A percentile compares a stretch with the other conserved stretches of the same genome.
phyloP scores from a whole-genome alignment of 257 asterid genomes.

The Forsythia viridissima region DNA sequence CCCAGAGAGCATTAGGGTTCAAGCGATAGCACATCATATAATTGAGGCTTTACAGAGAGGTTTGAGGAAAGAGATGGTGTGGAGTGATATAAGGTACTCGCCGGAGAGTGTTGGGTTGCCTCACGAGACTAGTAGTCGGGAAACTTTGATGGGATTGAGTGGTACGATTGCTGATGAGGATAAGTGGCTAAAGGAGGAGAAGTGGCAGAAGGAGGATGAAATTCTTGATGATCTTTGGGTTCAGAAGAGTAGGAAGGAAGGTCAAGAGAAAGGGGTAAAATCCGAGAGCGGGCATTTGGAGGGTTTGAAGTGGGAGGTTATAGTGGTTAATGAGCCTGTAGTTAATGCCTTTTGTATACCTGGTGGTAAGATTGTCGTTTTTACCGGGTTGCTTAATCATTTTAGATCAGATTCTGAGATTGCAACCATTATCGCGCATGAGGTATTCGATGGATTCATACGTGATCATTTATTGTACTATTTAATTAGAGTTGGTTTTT shows the following conservation, averaged over 20 bases:
- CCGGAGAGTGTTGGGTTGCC: slow-evolving; percentile 29
- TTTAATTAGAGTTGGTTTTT: neutral
- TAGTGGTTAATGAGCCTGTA: slow-evolving; percentile 72
- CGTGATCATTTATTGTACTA: neutral
- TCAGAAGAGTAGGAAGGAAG: slow-evolving; percentile 70
- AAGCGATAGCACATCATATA: slow-evolving; percentile 61
- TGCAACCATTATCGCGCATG: slow-evolving; percentile 88
- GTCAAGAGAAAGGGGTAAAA: slow-evolving; percentile 54
- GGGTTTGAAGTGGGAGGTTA: slow-evolving; percentile 89
- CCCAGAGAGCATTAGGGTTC: slow-evolving; percentile 83
- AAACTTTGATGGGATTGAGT: slow-evolving; percentile 37
- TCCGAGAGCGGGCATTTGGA: slow-evolving; percentile 67
- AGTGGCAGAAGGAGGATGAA: slow-evolving; percentile 80
- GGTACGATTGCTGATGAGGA: slow-evolving; percentile 47
- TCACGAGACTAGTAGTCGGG: slow-evolving; percentile 32
- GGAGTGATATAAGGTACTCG: slow-evolving; percentile 74
- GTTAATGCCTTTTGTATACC: slow-evolving; percentile 85
- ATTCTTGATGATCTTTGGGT: slow-evolving; percentile 88
- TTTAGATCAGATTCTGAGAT: slow-evolving; percentile 80
- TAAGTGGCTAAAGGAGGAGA: slow-evolving; percentile 54
- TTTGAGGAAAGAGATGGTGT: slow-evolving; percentile 67
- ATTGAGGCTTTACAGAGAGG: slow-evolving; percentile 83
- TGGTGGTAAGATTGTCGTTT: slow-evolving; percentile 97
- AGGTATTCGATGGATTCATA: slow-evolving; percentile 42
- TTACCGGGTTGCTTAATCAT: slow-evolving; percentile 81